These are phyloP conservation scores for Cymbidium sinense DNA, from an alignment of 106 monocot genomes.

Conservation along the genomic window DNA sequence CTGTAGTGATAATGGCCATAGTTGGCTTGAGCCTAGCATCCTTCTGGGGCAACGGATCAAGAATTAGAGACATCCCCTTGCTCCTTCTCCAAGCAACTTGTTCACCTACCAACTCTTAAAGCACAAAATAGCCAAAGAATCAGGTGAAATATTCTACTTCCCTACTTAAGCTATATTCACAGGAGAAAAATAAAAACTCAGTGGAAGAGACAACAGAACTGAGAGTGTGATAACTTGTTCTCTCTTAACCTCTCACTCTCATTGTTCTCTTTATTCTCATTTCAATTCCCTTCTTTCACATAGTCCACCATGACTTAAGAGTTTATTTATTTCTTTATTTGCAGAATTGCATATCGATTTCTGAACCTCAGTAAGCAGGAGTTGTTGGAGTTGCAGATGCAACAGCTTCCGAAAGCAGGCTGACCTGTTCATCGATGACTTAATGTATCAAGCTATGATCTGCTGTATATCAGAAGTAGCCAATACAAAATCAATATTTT, in stretches of 20 bases:
- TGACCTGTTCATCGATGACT: not conserved
- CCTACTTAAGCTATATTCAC: too few relatives aligned
- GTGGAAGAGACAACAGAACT: not conserved
- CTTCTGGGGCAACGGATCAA: conserved; percentile 83
- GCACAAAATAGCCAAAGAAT: not conserved
- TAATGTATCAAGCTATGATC: not conserved
- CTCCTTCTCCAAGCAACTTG: not conserved
- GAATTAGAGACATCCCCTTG: conserved; percentile 52
- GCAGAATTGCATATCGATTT: not conserved
- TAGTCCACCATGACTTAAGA: too few relatives aligned
- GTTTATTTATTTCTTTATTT: not conserved
- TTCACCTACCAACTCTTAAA: not conserved
- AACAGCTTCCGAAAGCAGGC: not conserved
- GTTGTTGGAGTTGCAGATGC: not conserved
- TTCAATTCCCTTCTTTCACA: not conserved
- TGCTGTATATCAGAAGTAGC: not conserved
- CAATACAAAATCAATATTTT: not conserved
- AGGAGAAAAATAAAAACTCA: not conserved
- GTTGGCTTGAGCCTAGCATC: conserved; percentile 82
- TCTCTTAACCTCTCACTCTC: not conserved
- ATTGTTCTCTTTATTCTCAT: not conserved
- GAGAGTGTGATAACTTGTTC: too few relatives aligned
- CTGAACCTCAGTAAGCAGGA: not conserved
- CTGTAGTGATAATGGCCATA: conserved; percentile 92
- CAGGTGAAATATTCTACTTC: not conserved